These are phyloP conservation scores for Aspergillaceae sp. DNA, from an alignment of 2,329 filamentous ascomycete genomes.

Conservation along the genomic window DNA sequence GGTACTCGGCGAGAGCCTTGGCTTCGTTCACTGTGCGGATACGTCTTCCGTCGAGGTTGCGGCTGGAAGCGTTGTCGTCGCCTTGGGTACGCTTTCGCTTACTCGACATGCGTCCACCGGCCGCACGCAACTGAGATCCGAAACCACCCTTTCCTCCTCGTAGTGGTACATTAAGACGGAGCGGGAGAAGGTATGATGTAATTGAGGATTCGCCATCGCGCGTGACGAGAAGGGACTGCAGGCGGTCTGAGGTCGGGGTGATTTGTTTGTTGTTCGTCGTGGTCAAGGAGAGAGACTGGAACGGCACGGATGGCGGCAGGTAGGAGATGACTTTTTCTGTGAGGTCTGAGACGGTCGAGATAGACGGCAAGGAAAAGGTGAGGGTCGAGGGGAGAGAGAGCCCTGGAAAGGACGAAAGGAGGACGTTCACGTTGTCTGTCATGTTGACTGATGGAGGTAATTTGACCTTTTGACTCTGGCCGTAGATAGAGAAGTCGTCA, in stretches of 20 bases:
- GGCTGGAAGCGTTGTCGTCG: conserved; percentile 80
- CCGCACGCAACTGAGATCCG: conserved; percentile 90
- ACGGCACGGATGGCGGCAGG: conserved; percentile 50
- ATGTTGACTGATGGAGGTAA: conserved; percentile 33
- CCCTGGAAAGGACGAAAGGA: conserved; percentile 77
- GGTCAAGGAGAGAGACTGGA: conserved; percentile 61
- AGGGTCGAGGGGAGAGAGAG: conserved; percentile 75
- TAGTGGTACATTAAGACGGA: conserved; percentile 70
- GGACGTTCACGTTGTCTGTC: conserved; percentile 62
- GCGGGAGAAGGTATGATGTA: conserved; percentile 63
- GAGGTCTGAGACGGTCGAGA: conserved; percentile 60
- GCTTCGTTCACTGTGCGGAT: conserved; percentile 89
- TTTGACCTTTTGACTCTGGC: too few species aligned
- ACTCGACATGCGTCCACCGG: conserved; percentile 97
- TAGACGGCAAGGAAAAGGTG: conserved; percentile 60
- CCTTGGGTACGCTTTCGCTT: conserved; percentile 75
- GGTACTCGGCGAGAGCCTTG: conserved; percentile 87
- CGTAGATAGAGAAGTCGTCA: too few species aligned
- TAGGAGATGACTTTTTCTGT: conserved; percentile 50
- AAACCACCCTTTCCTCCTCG: conserved; percentile 97
- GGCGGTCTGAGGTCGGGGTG: conserved; percentile 39
- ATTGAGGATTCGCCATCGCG: conserved; percentile 24
- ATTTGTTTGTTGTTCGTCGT: conserved; percentile 71
- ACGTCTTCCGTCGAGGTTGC: conserved; percentile 85
- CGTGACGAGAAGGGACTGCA: conserved; percentile 54